phyloP scores from a whole-genome alignment of 2,329 filamentous ascomycete genomes.

The Pseudogymnoascus sp. region DNA sequence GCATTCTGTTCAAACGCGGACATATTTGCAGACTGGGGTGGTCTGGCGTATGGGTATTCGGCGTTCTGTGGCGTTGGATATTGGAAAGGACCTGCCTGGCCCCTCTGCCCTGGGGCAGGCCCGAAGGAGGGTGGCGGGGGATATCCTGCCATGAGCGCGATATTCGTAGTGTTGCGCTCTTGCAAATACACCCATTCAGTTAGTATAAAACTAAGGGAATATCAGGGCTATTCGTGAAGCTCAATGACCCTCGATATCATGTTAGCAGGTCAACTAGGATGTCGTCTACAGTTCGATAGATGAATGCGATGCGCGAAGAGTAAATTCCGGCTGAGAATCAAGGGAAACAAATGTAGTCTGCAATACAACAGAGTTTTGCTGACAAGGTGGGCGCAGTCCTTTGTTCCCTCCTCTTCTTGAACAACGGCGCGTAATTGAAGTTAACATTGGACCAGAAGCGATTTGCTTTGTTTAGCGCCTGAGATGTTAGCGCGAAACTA shows the following conservation, averaged over 20 bases:
- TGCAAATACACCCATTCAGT: not conserved
- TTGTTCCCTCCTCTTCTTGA: not conserved
- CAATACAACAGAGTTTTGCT: not conserved
- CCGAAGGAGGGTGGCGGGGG: constrained; percentile 37
- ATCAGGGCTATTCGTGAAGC: not conserved
- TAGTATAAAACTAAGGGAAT: not conserved
- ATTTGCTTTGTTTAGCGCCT: constrained; percentile 5
- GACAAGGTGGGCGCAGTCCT: not conserved
- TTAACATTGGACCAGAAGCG: not conserved
- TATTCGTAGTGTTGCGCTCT: not conserved
- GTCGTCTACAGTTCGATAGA: constrained; percentile 2
- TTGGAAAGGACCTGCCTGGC: not conserved
- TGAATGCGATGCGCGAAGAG: not conserved
- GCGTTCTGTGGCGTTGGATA: not conserved
- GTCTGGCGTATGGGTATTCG: constrained; percentile 17
- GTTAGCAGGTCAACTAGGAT: not conserved
- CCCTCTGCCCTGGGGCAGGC: constrained; percentile 17
- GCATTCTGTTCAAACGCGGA: constrained; percentile 26
- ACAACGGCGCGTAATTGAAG: not conserved
- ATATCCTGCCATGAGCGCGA: constrained; percentile 38
- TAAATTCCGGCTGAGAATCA: not conserved
- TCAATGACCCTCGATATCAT: constrained; percentile 3
- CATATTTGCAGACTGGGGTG: constrained; percentile 20
- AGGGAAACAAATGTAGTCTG: not conserved
- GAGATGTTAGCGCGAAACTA: constrained; percentile 1